A percentile compares a stretch with the other conserved stretches of the same genome.
phyloP scores from a whole-genome alignment of 2,329 filamentous ascomycete species.

The Aureobasidium subglaciale region DNA sequence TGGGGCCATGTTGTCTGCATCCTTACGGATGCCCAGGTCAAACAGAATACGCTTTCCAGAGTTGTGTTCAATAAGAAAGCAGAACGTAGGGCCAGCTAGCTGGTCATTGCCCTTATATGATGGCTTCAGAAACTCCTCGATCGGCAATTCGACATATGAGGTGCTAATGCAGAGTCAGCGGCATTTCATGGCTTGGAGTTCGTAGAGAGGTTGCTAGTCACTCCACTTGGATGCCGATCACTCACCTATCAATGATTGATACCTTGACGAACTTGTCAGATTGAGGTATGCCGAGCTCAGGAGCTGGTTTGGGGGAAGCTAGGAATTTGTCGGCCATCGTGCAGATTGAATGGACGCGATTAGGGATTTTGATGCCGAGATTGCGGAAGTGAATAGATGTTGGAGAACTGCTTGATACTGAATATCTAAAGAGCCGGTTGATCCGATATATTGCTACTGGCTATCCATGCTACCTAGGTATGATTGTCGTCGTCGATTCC shows the following conservation, averaged over 20 bases:
- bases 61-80: constrained; percentile 44
- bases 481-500: not conserved
- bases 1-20: constrained; percentile 36
- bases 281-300: constrained; percentile 27
- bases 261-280: constrained; percentile 28
- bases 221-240: too few relatives aligned
- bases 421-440: too few relatives aligned
- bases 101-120: constrained; percentile 32
- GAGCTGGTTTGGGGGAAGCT: constrained; percentile 24
- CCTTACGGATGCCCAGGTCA: constrained; percentile 42
- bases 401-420: too few relatives aligned
- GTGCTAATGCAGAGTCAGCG: constrained; percentile 22
- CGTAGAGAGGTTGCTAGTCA: too few relatives aligned
- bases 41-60: constrained; percentile 38
- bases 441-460: too few relatives aligned
- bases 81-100: constrained; percentile 35
- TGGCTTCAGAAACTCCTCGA: constrained; percentile 31
- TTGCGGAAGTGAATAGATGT: not conserved
- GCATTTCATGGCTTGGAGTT: too few relatives aligned
- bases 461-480: too few relatives aligned
- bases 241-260: constrained; percentile 32
- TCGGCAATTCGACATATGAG: constrained; percentile 26
- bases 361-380: not conserved
- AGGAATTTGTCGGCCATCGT: constrained; percentile 21
- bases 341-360: not conserved